Evolutionary conservation across 768 basidiomycete species (phyloP).

Genomic region (Trametes gibbosa): DNA sequence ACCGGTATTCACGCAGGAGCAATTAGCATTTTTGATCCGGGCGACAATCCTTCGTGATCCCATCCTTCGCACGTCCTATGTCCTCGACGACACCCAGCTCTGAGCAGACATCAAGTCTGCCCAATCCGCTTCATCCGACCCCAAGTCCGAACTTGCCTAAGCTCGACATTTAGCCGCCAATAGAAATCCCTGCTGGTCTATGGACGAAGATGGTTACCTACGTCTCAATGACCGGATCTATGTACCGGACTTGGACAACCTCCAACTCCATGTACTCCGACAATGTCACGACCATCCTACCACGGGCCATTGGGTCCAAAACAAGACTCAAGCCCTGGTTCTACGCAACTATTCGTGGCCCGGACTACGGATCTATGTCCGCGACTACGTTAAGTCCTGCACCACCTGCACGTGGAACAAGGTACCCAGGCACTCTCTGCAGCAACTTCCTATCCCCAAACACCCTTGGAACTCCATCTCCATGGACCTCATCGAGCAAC

Average conservation of each 20-base stretch:
- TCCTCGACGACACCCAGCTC: slow-evolving; percentile 24
- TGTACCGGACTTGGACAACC: slow-evolving; percentile 23
- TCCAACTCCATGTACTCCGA: slow-evolving; percentile 25
- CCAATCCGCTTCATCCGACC: not conserved
- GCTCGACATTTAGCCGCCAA: not conserved
- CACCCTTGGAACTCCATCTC: not conserved
- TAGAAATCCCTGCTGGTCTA: not conserved
- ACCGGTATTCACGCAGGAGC: slow-evolving; percentile 20
- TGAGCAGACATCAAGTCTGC: slow-evolving; percentile 17
- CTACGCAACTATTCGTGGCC: slow-evolving; percentile 30
- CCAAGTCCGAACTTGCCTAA: slow-evolving; percentile 1
- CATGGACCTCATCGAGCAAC: not conserved
- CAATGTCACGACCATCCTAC: slow-evolving; percentile 28
- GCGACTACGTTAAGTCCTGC: slow-evolving; percentile 31
- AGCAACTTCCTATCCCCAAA: not conserved
- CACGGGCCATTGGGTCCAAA: slow-evolving; percentile 33
- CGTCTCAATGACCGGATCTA: slow-evolving; percentile 17
- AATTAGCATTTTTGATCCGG: too few relatives aligned
- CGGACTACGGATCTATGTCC: slow-evolving; percentile 23
- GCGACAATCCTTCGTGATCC: too few relatives aligned
- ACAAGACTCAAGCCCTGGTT: slow-evolving; percentile 18
- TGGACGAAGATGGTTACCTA: slow-evolving; percentile 8
- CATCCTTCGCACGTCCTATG: slow-evolving; percentile 17
- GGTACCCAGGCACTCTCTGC: too few relatives aligned
- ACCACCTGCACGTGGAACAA: too few relatives aligned